phyloP scores from a whole-genome alignment of 495 filamentous ascomycete genomes.

The Penicillium diatomitis region DNA sequence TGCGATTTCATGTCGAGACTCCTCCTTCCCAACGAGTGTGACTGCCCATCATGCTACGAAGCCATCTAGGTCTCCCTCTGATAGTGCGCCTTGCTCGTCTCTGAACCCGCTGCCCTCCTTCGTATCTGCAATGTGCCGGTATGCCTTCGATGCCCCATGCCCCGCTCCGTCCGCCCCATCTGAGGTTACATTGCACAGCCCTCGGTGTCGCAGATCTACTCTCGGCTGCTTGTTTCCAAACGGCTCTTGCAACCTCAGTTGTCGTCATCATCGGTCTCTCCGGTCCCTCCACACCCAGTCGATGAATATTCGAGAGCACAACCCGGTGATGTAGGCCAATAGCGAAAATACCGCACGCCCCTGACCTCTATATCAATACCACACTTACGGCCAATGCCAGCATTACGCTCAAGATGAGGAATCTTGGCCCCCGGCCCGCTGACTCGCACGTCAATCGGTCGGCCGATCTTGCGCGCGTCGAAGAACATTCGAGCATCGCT shows the following conservation, averaged over 20 bases:
- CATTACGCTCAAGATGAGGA: neutral
- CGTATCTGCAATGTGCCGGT: neutral
- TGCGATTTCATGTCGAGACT: constrained; percentile 7
- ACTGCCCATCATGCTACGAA: constrained; percentile 8
- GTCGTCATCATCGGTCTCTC: constrained; percentile 1
- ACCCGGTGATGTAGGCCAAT: constrained; percentile 1
- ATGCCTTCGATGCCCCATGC: constrained; percentile 4
- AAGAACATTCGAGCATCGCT: neutral
- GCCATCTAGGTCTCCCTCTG: constrained; percentile 5
- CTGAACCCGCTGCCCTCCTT: constrained; percentile 4
- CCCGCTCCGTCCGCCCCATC: neutral
- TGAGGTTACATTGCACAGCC: constrained; percentile 2
- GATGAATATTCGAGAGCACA: neutral
- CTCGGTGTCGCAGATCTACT: neutral
- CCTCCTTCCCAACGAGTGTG: constrained; percentile 4
- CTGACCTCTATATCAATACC: too few relatives aligned
- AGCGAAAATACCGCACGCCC: constrained; percentile 4
- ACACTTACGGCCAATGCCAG: too few relatives aligned
- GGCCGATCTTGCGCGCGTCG: neutral
- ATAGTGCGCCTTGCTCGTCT: constrained; percentile 3
- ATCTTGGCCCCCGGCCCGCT: neutral
- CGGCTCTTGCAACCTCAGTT: neutral
- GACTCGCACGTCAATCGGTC: neutral
- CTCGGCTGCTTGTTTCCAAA: neutral
- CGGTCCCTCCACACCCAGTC: constrained; percentile 1